phyloP scores from a whole-genome alignment of 805 yeast genomes.

The Candida oleophila region DNA sequence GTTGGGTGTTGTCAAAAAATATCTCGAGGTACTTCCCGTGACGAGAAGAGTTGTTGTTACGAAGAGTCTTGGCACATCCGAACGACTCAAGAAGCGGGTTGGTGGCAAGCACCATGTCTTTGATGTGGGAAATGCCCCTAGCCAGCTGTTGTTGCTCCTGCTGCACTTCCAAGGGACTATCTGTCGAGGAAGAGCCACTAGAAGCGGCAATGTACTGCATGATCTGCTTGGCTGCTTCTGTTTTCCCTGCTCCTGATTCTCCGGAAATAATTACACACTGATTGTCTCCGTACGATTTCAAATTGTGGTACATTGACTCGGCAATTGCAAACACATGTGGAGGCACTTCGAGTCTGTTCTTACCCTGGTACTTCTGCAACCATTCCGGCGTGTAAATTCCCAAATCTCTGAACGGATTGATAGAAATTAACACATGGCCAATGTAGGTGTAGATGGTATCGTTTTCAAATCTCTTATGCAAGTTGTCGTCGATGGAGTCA shows the following conservation, averaged over 20 bases:
- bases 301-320: conserved; percentile 91
- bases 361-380: conserved; percentile 77
- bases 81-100: conserved; percentile 88
- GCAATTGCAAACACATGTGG: conserved; percentile 99
- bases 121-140: conserved; percentile 76
- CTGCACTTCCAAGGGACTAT: conserved; percentile 38
- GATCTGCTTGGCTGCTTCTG: conserved; percentile 96
- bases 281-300: conserved; percentile 90
- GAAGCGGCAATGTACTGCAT: conserved; percentile 85
- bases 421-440: conserved; percentile 92
- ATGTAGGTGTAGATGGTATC: conserved; percentile 90
- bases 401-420: conserved; percentile 93
- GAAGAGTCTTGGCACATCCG: conserved; percentile 90
- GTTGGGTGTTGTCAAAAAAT: conserved; percentile 66
- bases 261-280: conserved; percentile 98
- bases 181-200: conserved; percentile 67
- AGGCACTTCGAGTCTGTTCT: conserved; percentile 92
- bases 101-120: conserved; percentile 97
- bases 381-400: conserved; percentile 89
- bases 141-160: not conserved
- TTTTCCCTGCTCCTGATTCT: conserved; percentile 97
- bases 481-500: conserved; percentile 87
- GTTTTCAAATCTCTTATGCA: conserved; percentile 84
- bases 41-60: conserved; percentile 87
- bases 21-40: conserved; percentile 95